Base-by-base conservation (phyloP, 805 yeast species). In the Saccharomycopsis fibuligera region DNA sequence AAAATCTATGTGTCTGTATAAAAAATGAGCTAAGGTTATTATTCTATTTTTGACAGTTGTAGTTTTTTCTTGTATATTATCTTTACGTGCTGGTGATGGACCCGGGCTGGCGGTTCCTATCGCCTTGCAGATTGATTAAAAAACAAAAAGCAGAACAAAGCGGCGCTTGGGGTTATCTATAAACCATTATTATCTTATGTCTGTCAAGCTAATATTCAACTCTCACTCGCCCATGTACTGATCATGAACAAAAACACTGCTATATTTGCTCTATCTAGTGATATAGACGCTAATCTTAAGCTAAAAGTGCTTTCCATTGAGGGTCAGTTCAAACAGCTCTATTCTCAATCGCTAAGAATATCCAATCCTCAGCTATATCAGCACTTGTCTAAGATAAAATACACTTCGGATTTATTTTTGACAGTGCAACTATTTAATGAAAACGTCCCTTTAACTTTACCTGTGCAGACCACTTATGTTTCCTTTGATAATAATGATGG, bases 261-360 rank as follows among this genome's bases (percentile, higher is more conserved):
- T 8, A 44, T 43, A 3, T 49, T 46, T 36, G 55, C 52, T 14
- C 43, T 52, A 14, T 50, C 53, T 14, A 52, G 42, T 23, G 55
- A 52, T 19, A 29, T 52, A 4, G 51, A 49, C n/a, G 31, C 41
- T 16, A 25, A 29, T 33, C 38, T 52, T 33, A 45, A 49, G 22
- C 25, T 52, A 22, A 45, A 46, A 27, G 40, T 52, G 5, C 19
- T 46, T 2, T 43, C 53, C 8, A 31, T 52, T 6, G 55, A 52
- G 36, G 55, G 55, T 5, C 50, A 47, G 17, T 52, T 49, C 46
- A 42, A 46, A 21, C 19, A 25, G 8, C 47, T 52, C n/a, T 35
- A 22, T 10, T 23, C 50, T 5, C 42, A 48, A 27, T 54, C 53
- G 5, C 17, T 16, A 10, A 40, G 38, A 19, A 49, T 54, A 2